Evolutionary conservation across 768 basidiomycete species (phyloP).

Genomic region (Dioszegia hungarica): DNA sequence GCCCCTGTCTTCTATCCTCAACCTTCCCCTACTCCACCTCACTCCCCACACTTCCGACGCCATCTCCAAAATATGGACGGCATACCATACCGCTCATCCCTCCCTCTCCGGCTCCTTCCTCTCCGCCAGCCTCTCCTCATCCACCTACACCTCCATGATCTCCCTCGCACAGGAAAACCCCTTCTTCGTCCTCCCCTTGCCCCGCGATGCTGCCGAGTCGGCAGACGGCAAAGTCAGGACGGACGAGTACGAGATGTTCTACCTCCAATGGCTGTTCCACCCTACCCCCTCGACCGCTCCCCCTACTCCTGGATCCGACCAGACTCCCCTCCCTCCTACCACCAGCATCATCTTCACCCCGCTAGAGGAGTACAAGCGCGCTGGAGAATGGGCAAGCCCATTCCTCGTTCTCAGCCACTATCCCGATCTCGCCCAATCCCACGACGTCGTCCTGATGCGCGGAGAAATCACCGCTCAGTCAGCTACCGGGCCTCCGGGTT

Average conservation of each 20-base stretch:
- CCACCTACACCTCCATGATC: conserved; percentile 68
- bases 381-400: conserved; percentile 78
- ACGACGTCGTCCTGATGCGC: conserved; percentile 76
- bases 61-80: conserved; percentile 78
- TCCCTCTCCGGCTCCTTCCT: conserved; percentile 75
- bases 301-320: conserved; percentile 39
- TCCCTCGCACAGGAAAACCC: conserved; percentile 63
- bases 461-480: conserved; percentile 76
- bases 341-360: conserved; percentile 89
- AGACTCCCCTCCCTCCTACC: conserved; percentile 52
- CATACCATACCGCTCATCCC: conserved; percentile 78
- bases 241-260: conserved; percentile 56
- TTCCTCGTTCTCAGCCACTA: conserved; percentile 87
- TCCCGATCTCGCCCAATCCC: conserved; percentile 74
- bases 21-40: conserved; percentile 63
- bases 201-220: conserved; percentile 52
- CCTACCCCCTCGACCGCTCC: conserved; percentile 60
- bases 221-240: conserved; percentile 54
- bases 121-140: conserved; percentile 72
- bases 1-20: conserved; percentile 77
- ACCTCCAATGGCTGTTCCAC: conserved; percentile 86
- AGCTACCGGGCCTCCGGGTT: conserved; percentile 19
- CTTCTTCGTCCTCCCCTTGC: conserved; percentile 75
- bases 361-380: conserved; percentile 84
- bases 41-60: conserved; percentile 67